These are phyloP conservation scores for Penicillium sumatraense DNA, from an alignment of 2,329 filamentous ascomycete species.

Conservation along the genomic window DNA sequence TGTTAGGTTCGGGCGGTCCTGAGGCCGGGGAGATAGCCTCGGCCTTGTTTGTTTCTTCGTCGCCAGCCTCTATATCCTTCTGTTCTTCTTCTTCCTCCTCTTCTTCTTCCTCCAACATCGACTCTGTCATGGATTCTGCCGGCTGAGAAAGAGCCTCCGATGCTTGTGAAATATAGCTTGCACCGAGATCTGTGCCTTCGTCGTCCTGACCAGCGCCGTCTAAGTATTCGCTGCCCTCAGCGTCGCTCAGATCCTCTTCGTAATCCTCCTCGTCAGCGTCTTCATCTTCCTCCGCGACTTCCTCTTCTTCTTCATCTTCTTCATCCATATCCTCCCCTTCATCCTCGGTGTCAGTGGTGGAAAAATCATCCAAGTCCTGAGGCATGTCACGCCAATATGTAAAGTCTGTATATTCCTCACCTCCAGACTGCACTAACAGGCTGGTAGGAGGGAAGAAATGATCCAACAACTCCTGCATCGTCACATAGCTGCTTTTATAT, in stretches of 20 bases:
- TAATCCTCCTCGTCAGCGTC: conserved; percentile 50
- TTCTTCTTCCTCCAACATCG: conserved; percentile 47
- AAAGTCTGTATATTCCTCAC: conserved; percentile 96
- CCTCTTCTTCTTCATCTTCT: conserved; percentile 55
- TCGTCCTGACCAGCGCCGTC: too few species aligned
- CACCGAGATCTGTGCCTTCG: conserved; percentile 35
- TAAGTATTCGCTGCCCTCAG: conserved; percentile 55
- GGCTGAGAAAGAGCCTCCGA: conserved; percentile 52
- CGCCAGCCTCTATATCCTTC: not conserved
- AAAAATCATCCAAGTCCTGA: conserved; percentile 85
- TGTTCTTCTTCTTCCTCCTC: conserved; percentile 33
- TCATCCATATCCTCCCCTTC: conserved; percentile 58
- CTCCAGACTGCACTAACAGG: conserved; percentile 82
- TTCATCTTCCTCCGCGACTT: conserved; percentile 52
- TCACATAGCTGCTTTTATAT: conserved; percentile 94
- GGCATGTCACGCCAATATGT: conserved; percentile 91
- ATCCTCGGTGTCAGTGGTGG: conserved; percentile 72
- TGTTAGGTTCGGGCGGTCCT: conserved; percentile 3
- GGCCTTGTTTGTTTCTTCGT: not conserved
- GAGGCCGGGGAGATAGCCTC: conserved; percentile 8
- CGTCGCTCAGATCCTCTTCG: conserved; percentile 54
- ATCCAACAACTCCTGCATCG: conserved; percentile 95
- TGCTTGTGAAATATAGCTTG: conserved; percentile 41
- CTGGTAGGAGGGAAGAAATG: conserved; percentile 96
- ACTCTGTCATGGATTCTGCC: conserved; percentile 47